Evolutionary conservation across 768 basidiomycete species (phyloP), one percentile per base, ranked within the genome.

Genomic region (Leucogyrophana mollusca): DNA sequence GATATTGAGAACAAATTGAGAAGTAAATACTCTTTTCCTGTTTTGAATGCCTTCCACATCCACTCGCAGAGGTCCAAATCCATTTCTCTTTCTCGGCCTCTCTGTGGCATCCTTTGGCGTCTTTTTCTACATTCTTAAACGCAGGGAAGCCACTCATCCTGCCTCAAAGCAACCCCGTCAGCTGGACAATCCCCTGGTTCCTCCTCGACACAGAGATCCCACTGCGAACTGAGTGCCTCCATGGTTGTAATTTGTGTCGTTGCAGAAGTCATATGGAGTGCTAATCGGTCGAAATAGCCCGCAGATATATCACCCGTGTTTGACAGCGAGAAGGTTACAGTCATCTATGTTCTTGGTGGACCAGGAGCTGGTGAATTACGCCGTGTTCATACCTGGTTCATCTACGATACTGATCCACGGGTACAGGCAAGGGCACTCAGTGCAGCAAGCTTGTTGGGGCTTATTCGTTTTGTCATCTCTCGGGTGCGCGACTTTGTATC

Each of bases 311-410:
- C 39, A 16, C 47, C 61, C 11, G 35, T 21, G 10, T 95, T 96
- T 58, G 82, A 90, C 64, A 65, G 71, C 24, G 61, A 63, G 38
- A 85, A 90, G 52, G 86, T 97, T 57, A 85, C 79, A 14, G 94
- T 99, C 47, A 75, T 98, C 59, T 99, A 90, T 59, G 94, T 98
- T 20, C 84, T 99, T 11, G 96, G 96, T 30, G 96, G 96, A 1
- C 96, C 96, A 16, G 96, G 96, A 41, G 94, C 94, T 57, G 94
- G 94, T 86, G 52, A 70, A 64, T 55, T 21, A 7, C 27, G 25
- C 40, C 27, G n/a, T 30, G 25, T 34, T n/a, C 14, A 4, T 13
- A 8, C 21, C 7, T 24, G 57, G 43, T 23, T 47, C 41, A 16
- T 34, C 49, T 23, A 16, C 24, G 47, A n/a, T 21, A 10, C 40